Evolutionary conservation across 306 rosid genomes (phyloP), one percentile per base, ranked within the genome.

Genomic region (Vicia sativa): DNA sequence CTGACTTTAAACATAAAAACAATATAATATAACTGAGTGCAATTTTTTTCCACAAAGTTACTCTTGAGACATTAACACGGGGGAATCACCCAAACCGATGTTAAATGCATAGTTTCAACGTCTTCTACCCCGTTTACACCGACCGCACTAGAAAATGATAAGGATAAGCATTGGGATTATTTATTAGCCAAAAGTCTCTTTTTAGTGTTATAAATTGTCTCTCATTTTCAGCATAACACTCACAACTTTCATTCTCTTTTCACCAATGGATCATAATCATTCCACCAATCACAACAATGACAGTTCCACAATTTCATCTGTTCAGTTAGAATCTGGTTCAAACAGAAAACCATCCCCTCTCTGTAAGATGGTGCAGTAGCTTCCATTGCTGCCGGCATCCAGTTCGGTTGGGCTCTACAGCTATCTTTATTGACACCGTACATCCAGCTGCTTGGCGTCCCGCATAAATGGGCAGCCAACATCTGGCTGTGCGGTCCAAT

Each of bases 391-490:
- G 88, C 93, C 0, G 96, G 93, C 0, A 10, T 91, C 1, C 96
- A 91, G 54, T 91, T 91, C 46, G 96, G 93, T 0, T 88, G 97
- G 97, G 97, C 97, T 2, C 75, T 91, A 0, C 93, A 91, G 16
- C 91, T 91, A 0, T 88, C 93, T 0, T 39, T 91, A 0, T 19
- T 91, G 0, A 91, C 97, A 3, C 96, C 97, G 0, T 91, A 91
- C 11, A 80, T 91, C 0, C 96, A 91, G 19, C 83, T 80, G 5
- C 79, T 88, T 2, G 97, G 96, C 0, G 80, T 88, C 13, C 86
- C 97, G 0, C 97, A 88, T 16, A 77, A 57, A 0, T 91, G 93
- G 91, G 80, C 97, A 0, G 52, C 97, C 14, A 78, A 88, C 75
- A 77, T 91, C 37, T 86, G 97, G 97, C 82, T 91, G 2, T 91